Base-by-base conservation (phyloP, 345 rosid genomes). In the Schrenkiella parvula region DNA sequence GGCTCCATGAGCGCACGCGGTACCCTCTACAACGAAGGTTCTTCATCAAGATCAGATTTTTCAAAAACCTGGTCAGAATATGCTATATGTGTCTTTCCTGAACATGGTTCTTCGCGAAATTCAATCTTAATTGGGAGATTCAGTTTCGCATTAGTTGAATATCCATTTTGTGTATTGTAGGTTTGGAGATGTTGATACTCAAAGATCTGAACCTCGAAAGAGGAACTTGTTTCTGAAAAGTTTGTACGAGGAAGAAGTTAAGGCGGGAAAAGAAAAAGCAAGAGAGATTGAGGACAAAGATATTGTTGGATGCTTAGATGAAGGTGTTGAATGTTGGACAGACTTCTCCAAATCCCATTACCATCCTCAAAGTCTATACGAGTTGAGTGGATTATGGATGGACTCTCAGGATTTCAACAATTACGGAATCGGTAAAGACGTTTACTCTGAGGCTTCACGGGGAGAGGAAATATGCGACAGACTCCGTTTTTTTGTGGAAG, bases 311-410 rank as follows among this genome's bases (percentile, higher is more conserved):
- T 71, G 75, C 71, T 85, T 93, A 75, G 97, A 89, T 61, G 80
- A 78, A 26, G 77, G 54, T 22, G 91, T 93, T 31, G 81, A 86
- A 51, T 91, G 68, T 77, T 93, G 99, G 99, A 93, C 97, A 9
- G 99, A 93, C 78, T 93, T 76, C 78, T 86, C 97, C 65, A 91
- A 93, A 77, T 91, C 87, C 6, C 95, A 89, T 66, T 91, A 83
- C 77, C 99, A 93, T 83, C 95, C 91, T 17, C 87, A 80, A 44
- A 89, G 93, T 70, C 64, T 89, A 21, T 86, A 87, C 12, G 91
- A 93, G 74, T 53, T 93, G 52, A 86, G 81, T 12, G 97, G 97
- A 68, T 73, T 88, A 66, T 83, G 90, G 86, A 77, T 69, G 81
- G 85, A 83, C 76, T 42, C 68, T 54, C 64, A 78, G 62, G 86